Conservation (phyloP, 768 basidiomycete genomes). For the Boletus subcaerulescens region DNA sequence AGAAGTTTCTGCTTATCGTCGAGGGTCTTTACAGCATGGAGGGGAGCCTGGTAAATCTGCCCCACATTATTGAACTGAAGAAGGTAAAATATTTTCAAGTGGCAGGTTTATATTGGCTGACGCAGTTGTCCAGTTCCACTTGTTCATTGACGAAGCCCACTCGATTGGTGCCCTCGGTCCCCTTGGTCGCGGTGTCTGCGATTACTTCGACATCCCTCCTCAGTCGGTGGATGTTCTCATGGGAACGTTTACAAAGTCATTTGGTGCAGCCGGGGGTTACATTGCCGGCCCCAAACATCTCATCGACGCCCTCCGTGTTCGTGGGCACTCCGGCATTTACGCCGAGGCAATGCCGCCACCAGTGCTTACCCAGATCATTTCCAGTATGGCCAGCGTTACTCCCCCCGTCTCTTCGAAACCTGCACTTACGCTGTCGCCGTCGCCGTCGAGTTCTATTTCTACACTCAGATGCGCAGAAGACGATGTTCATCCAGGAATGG, state of each 20-base stretch:
- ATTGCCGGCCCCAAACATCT: slow-evolving; percentile 80
- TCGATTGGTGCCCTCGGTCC: slow-evolving; percentile 96
- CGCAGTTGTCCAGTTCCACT: slow-evolving; percentile 67
- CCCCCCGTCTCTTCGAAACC: slow-evolving; percentile 31
- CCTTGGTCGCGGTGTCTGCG: slow-evolving; percentile 89
- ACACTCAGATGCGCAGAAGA: slow-evolving; percentile 38
- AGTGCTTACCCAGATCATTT: slow-evolving; percentile 87
- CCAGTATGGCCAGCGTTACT: slow-evolving; percentile 83
- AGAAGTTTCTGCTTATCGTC: slow-evolving; percentile 92
- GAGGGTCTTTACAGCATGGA: slow-evolving; percentile 99
- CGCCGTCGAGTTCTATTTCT: slow-evolving; percentile 31
- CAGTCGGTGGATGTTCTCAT: slow-evolving; percentile 86
- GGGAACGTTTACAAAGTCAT: slow-evolving; percentile 98
- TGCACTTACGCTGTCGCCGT: slow-evolving; percentile 27
- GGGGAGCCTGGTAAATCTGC: slow-evolving; percentile 88
- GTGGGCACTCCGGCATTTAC: slow-evolving; percentile 79
- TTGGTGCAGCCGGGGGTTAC: slow-evolving; percentile 93
- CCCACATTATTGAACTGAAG: slow-evolving; percentile 80
- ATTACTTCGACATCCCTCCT: slow-evolving; percentile 89
- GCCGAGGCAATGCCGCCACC: slow-evolving; percentile 90
- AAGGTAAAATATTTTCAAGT: slow-evolving; percentile 57
- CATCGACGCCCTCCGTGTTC: slow-evolving; percentile 77
- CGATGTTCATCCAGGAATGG: slow-evolving; percentile 64
- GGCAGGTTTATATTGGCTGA: neutral
- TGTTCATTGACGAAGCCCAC: slow-evolving; percentile 96